Evolutionary conservation across 805 yeast species (phyloP).

Genomic region (Blastobotrys parvus): DNA sequence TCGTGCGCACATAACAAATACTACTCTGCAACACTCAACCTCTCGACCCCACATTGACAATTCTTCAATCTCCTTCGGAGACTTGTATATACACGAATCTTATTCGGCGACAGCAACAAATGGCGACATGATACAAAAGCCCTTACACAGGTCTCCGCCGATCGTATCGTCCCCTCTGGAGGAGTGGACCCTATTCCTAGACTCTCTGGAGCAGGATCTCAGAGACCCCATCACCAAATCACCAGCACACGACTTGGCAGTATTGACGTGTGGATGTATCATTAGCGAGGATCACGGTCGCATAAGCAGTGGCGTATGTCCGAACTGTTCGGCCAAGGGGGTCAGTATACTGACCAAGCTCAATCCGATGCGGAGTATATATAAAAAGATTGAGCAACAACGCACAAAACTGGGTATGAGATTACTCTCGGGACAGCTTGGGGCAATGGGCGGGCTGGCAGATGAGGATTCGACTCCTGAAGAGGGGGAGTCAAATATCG

Average conservation of each 20-base stretch:
- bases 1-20: too few relatives aligned
- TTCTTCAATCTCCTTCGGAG: too few relatives aligned
- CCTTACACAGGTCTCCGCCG: not conserved
- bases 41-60: too few relatives aligned
- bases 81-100: too few relatives aligned
- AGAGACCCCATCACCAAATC: conserved; percentile 1
- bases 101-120: too few relatives aligned
- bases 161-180: conserved; percentile 1
- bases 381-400: conserved; percentile 2
- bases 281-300: conserved; percentile 8
- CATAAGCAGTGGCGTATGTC: not conserved
- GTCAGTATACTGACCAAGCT: not conserved
- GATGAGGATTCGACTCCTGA: not conserved
- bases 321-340: not conserved
- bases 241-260: conserved; percentile 6
- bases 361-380: not conserved
- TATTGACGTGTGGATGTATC: conserved; percentile 15
- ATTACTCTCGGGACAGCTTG: not conserved
- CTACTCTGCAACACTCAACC: too few relatives aligned
- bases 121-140: too few relatives aligned
- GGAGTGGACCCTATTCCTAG: conserved; percentile 15
- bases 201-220: conserved; percentile 11
- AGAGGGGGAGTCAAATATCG: not conserved
- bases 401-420: not conserved
- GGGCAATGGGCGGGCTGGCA: not conserved